Percentiles rank a stretch among this genome's conserved stretches.
Conservation (phyloP, 2,329 filamentous ascomycete species). For the Exophiala sp. region DNA sequence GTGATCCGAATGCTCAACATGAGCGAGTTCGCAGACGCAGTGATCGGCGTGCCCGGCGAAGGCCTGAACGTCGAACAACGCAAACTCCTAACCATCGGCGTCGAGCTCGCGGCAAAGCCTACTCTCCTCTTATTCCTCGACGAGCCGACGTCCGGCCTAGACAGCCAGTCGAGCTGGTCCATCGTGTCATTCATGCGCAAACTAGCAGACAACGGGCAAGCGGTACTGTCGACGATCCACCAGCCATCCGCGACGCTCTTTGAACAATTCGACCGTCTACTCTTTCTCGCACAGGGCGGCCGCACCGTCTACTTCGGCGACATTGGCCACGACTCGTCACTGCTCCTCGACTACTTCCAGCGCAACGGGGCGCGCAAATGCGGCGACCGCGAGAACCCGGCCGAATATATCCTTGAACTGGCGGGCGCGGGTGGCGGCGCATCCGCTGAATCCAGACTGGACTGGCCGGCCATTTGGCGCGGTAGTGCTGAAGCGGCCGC, state of each 20-base stretch:
- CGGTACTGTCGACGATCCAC: constrained; percentile 52
- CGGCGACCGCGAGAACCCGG: constrained; percentile 58
- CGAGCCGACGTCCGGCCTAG: constrained; percentile 56
- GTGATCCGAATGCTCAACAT: constrained; percentile 87
- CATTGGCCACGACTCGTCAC: constrained; percentile 57
- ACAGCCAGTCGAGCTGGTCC: constrained; percentile 58
- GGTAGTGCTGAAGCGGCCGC: constrained; percentile 49
- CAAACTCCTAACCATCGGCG: constrained; percentile 81
- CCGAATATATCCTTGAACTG: constrained; percentile 64
- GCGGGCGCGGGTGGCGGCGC: constrained; percentile 47
- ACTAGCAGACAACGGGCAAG: constrained; percentile 49
- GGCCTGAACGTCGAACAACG: constrained; percentile 57
- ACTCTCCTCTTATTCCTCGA: constrained; percentile 61
- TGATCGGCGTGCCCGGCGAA: constrained; percentile 84
- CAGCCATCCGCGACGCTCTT: constrained; percentile 51
- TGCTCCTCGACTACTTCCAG: constrained; percentile 68
- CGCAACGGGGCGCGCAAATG: constrained; percentile 61
- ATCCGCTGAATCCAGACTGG: constrained; percentile 33
- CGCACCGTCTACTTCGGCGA: constrained; percentile 78
- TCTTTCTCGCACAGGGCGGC: constrained; percentile 70
- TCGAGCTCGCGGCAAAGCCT: constrained; percentile 69
- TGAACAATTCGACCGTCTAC: constrained; percentile 60
- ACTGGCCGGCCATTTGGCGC: constrained; percentile 60
- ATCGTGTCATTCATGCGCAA: constrained; percentile 58
- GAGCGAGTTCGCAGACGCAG: constrained; percentile 79